These are phyloP conservation scores for Annulohypoxylon bovei DNA, from an alignment of 495 filamentous ascomycete genomes.

Conservation along the genomic window DNA sequence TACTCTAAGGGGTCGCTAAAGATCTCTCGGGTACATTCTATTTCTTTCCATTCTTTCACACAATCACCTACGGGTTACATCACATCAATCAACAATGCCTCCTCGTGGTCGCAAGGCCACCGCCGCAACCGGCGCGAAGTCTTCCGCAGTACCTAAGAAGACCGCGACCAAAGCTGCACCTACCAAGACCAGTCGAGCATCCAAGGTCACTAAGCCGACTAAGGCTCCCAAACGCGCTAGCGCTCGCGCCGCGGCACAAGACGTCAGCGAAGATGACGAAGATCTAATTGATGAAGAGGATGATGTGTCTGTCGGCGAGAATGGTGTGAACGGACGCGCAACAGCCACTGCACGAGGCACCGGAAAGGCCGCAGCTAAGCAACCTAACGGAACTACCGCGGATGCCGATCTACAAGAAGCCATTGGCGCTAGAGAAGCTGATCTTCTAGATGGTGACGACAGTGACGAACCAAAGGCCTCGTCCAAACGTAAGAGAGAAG, in stretches of 20 bases:
- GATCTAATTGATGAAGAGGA: background rate
- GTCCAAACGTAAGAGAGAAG: constrained; percentile 42
- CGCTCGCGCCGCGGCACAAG: background rate
- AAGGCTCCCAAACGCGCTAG: constrained; percentile 9
- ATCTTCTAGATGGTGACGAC: background rate
- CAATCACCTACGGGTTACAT: background rate
- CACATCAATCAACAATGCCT: constrained; percentile 27
- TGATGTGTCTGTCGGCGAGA: background rate
- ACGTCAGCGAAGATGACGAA: background rate
- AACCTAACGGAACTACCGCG: background rate
- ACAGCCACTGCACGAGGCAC: background rate
- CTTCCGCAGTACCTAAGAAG: background rate
- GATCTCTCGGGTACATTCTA: background rate
- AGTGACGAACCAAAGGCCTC: background rate
- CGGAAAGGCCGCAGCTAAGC: background rate
- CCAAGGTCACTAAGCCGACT: background rate
- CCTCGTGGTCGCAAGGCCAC: constrained; percentile 15
- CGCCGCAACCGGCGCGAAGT: constrained; percentile 6
- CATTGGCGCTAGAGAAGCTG: background rate
- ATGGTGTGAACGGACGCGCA: background rate
- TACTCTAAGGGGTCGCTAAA: background rate
- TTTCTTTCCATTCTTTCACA: background rate
- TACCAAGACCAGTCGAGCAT: background rate
- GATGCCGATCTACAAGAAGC: background rate
- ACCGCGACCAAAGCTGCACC: constrained; percentile 8